Conservation (phyloP, 805 yeast genomes). For the Candida piceae region DNA sequence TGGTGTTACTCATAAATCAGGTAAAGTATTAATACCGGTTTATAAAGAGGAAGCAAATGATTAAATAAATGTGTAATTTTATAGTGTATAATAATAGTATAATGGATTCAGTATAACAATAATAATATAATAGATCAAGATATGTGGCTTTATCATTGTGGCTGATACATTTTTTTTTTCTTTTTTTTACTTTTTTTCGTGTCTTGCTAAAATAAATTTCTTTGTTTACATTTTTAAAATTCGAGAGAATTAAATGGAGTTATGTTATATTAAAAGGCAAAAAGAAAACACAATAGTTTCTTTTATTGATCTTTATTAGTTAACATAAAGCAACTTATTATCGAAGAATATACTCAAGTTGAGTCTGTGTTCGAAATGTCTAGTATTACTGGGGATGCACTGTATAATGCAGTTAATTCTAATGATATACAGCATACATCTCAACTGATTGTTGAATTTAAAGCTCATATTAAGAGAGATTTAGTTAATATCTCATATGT, state of each 20-base stretch:
- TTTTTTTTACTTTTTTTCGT: conserved; percentile 2
- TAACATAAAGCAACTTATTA: too few species aligned
- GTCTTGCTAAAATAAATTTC: too few species aligned
- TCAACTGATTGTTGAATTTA: conserved; percentile 32
- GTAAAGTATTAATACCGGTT: conserved; percentile 45
- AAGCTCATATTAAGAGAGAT: conserved; percentile 52
- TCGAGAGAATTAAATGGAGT: too few species aligned
- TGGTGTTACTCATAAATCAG: conserved; percentile 50
- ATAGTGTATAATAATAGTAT: neutral
- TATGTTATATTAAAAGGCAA: too few species aligned
- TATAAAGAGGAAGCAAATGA: conserved; percentile 37
- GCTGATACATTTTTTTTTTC: conserved; percentile 1
- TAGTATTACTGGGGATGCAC: conserved; percentile 18
- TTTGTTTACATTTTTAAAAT: too few species aligned
- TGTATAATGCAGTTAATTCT: conserved; percentile 22
- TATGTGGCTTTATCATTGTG: neutral
- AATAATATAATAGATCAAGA: too few species aligned
- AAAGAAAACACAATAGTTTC: too few species aligned
- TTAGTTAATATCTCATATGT: conserved; percentile 46
- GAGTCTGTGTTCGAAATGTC: conserved; percentile 16
- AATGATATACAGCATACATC: conserved; percentile 15
- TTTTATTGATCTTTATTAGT: too few species aligned
- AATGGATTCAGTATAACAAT: too few species aligned
- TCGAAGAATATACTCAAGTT: too few species aligned
- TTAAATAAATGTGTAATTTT: too few species aligned